Evolutionary conservation across 2,329 filamentous ascomycete genomes (phyloP).

Genomic region (Pseudomassariella vexata): DNA sequence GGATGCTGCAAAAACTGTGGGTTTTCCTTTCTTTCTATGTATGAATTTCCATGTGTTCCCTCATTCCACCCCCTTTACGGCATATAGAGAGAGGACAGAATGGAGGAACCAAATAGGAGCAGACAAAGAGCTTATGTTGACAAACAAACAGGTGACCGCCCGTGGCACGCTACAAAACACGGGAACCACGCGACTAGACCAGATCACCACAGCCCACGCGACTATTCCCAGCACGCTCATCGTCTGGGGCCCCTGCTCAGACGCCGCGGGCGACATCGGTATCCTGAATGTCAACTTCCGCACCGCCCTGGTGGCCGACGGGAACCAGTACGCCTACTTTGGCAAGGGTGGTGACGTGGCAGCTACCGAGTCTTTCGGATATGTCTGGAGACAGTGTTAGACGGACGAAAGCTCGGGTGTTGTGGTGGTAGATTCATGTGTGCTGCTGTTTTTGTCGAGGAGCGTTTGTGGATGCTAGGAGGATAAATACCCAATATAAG

Average conservation of each 20-base stretch:
- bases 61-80: not conserved
- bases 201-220: constrained; percentile 23
- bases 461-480: too few species aligned
- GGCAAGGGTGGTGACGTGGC: constrained; percentile 22
- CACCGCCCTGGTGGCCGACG: constrained; percentile 26
- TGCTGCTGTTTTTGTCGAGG: too few species aligned
- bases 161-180: constrained; percentile 19
- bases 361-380: constrained; percentile 27
- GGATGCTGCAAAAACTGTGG: constrained; percentile 26
- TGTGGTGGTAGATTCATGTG: too few species aligned
- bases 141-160: constrained; percentile 19
- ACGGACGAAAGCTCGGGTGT: too few species aligned
- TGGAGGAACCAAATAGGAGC: too few species aligned
- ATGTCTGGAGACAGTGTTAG: constrained; percentile 31
- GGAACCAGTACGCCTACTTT: constrained; percentile 25
- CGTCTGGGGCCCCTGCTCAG: constrained; percentile 30
- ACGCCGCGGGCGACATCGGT: constrained; percentile 25
- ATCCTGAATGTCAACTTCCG: constrained; percentile 36
- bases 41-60: not conserved
- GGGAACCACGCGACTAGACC: constrained; percentile 16
- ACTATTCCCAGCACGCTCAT: constrained; percentile 17
- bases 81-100: too few species aligned
- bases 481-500: too few species aligned
- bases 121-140: not conserved
- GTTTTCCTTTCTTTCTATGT: constrained; percentile 6